Evolutionary conservation across 1,284 basidiomycete species (phyloP).

Genomic region (Thelephora terrestris): DNA sequence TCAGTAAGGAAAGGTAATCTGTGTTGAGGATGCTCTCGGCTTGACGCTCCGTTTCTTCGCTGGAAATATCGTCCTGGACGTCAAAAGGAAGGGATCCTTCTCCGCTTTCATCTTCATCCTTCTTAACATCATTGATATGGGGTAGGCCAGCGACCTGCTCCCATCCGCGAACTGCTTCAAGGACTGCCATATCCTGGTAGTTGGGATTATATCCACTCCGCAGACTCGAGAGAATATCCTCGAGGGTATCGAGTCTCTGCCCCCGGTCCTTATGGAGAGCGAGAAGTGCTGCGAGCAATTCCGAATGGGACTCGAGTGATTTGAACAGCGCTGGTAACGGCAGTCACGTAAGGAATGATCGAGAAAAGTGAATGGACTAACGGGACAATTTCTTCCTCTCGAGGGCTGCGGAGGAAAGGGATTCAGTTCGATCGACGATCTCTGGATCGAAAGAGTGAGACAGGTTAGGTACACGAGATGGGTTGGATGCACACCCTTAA

Average conservation of each 20-base stretch:
- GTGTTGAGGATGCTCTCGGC: constrained; percentile 57
- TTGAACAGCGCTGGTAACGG: constrained; percentile 60
- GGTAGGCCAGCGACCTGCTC: constrained; percentile 69
- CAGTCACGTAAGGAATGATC: constrained; percentile 16
- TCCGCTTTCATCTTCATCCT: constrained; percentile 25
- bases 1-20: constrained; percentile 65
- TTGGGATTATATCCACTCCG: constrained; percentile 93
- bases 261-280: constrained; percentile 63
- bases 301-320: constrained; percentile 64
- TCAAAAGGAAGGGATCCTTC: constrained; percentile 16
- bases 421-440: constrained; percentile 59
- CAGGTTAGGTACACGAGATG: neutral
- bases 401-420: constrained; percentile 62
- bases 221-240: constrained; percentile 78
- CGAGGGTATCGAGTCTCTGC: constrained; percentile 67
- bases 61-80: constrained; percentile 22
- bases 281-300: constrained; percentile 69
- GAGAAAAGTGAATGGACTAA: constrained; percentile 30
- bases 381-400: constrained; percentile 81
- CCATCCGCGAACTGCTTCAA: constrained; percentile 93
- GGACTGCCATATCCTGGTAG: constrained; percentile 98
- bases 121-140: constrained; percentile 52
- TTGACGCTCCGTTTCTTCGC: constrained; percentile 45
- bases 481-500: constrained; percentile 40
- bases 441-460: constrained; percentile 29